Conservation (phyloP, 306 rosid genomes). For the Cicer bijugum region DNA sequence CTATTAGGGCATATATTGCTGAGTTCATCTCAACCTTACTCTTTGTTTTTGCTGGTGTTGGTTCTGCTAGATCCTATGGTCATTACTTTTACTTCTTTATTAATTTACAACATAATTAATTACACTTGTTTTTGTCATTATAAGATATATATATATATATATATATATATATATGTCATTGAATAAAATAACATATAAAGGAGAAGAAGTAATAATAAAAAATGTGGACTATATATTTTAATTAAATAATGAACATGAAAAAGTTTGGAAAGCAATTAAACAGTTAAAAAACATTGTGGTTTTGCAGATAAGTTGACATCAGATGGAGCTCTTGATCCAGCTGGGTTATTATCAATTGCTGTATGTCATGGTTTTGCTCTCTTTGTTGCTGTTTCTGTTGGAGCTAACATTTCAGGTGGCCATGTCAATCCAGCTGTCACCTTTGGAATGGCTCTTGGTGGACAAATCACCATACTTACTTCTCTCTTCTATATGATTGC, state of each 20-base stretch:
- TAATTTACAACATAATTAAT: too few species aligned
- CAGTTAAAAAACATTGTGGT: neutral
- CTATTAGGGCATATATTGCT: conserved; percentile 76
- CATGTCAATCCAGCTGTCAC: conserved; percentile 97
- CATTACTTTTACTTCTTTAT: conserved; percentile 30
- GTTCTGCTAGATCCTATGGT: conserved; percentile 85
- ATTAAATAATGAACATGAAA: neutral
- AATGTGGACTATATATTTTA: neutral
- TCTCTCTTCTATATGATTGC: conserved; percentile 83
- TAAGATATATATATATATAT: neutral
- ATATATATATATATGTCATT: neutral
- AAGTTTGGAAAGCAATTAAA: neutral
- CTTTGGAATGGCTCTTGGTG: conserved; percentile 85
- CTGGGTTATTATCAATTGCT: conserved; percentile 78
- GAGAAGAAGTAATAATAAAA: neutral
- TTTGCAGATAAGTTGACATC: conserved; percentile 75
- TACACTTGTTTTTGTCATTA: neutral
- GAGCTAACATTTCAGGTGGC: conserved; percentile 91
- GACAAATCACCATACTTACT: conserved; percentile 84
- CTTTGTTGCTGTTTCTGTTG: conserved; percentile 79
- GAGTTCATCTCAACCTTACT: conserved; percentile 94
- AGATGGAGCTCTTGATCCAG: conserved; percentile 80
- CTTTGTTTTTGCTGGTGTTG: conserved; percentile 92
- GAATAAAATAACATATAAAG: neutral
- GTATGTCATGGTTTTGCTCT: conserved; percentile 85